Evolutionary conservation across 2,329 filamentous ascomycete species (phyloP).

Genomic region (Sarocladium oryzae): DNA sequence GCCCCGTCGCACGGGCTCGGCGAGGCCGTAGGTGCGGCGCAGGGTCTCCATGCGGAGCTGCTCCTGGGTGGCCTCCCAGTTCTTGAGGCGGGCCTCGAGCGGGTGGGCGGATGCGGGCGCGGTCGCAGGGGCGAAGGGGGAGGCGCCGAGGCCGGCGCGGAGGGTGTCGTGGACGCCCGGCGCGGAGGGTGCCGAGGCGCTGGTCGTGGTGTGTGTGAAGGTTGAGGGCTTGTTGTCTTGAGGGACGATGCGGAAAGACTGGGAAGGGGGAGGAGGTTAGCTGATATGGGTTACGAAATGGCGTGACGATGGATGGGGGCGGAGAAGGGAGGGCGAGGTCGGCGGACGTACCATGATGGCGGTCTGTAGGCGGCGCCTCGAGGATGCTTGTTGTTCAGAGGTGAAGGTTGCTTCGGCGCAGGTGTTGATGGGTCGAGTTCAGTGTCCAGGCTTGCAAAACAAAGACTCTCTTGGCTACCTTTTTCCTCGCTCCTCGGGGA

Average conservation of each 20-base stretch:
- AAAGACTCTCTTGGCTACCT: background rate
- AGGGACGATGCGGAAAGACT: constrained; percentile 90
- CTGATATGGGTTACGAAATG: too few relatives aligned
- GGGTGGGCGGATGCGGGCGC: constrained; percentile 62
- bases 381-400: background rate
- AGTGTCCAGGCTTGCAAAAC: background rate
- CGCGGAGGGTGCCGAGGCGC: constrained; percentile 75
- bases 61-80: constrained; percentile 89
- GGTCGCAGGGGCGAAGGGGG: constrained; percentile 40
- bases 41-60: constrained; percentile 80
- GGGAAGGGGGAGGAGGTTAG: constrained; percentile 17
- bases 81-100: constrained; percentile 80
- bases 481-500: too few relatives aligned
- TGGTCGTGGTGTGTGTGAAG: constrained; percentile 56
- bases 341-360: constrained; percentile 43
- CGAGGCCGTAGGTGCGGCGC: constrained; percentile 81
- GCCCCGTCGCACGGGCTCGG: constrained; percentile 82
- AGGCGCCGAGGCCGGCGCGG: constrained; percentile 69
- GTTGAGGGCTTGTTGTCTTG: constrained; percentile 57
- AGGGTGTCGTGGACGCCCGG: constrained; percentile 92
- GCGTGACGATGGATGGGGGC: constrained; percentile 9
- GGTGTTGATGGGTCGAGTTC: background rate
- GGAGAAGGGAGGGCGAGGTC: too few relatives aligned
- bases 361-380: constrained; percentile 12
- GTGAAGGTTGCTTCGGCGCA: background rate